A percentile compares a stretch with the other conserved stretches of the same genome.
Conservation (phyloP, 2,329 filamentous ascomycete genomes). For the Colletotrichum sp. region DNA sequence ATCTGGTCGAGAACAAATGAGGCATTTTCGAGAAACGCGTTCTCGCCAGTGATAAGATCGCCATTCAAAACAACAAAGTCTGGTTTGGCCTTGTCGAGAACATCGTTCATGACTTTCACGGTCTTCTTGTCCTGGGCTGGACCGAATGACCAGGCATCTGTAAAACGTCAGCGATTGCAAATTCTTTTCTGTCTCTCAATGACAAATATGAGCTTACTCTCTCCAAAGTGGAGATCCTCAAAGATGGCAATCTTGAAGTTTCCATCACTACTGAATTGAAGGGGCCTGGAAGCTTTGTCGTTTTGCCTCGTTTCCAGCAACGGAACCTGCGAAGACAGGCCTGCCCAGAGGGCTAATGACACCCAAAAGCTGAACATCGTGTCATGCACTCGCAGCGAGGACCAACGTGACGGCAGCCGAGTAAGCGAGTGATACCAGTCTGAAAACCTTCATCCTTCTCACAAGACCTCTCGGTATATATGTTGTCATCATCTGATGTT, state of each 20-base stretch:
- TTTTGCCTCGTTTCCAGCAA: not conserved
- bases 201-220: slow-evolving; percentile 48
- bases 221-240: slow-evolving; percentile 74
- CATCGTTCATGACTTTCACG: slow-evolving; percentile 57
- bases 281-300: slow-evolving; percentile 14
- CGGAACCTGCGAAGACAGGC: not conserved
- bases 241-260: slow-evolving; percentile 65
- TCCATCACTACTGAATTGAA: slow-evolving; percentile 45
- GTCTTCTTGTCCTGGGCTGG: slow-evolving; percentile 62
- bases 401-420: not conserved
- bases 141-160: slow-evolving; percentile 51
- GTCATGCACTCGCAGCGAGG: not conserved
- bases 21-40: slow-evolving; percentile 58
- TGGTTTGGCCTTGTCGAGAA: slow-evolving; percentile 58
- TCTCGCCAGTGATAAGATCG: slow-evolving; percentile 74
- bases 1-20: slow-evolving; percentile 64
- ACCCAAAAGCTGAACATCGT: not conserved
- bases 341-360: not conserved
- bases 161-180: not conserved
- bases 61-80: slow-evolving; percentile 73
- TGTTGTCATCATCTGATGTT: not conserved
- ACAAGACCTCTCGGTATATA: not conserved
- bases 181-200: not conserved
- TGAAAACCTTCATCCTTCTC: not conserved
- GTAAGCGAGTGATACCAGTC: not conserved